Conservation (phyloP, 345 rosid species). For the Eucalyptus pauciflora region DNA sequence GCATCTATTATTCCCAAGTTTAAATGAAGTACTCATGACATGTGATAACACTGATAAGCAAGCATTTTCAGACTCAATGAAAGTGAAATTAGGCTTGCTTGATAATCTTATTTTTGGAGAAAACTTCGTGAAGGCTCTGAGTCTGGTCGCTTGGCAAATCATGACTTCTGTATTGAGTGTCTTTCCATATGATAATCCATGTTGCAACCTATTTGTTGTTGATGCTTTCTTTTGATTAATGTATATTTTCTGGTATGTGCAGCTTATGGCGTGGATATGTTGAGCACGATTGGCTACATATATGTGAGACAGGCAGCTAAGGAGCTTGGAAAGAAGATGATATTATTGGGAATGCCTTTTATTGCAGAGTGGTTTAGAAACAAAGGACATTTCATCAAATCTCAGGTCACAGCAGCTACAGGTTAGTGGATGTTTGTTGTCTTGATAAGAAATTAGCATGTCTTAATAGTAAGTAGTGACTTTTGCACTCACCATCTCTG, state of each 20-base stretch:
- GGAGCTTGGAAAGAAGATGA: slow-evolving; percentile 93
- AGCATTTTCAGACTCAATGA: background rate
- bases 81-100: background rate
- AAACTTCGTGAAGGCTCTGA: background rate
- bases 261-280: slow-evolving; percentile 94
- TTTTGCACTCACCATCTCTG: background rate
- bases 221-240: background rate
- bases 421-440: slow-evolving; percentile 33
- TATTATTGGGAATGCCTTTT: slow-evolving; percentile 79
- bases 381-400: slow-evolving; percentile 88
- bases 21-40: background rate
- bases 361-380: slow-evolving; percentile 98
- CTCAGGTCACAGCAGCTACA: slow-evolving; percentile 98
- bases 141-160: background rate
- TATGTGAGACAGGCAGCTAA: slow-evolving; percentile 91
- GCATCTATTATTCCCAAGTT: background rate
- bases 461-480: background rate
- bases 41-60: background rate
- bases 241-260: slow-evolving; percentile 6
- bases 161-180: background rate
- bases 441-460: background rate
- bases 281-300: slow-evolving; percentile 90
- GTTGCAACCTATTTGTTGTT: background rate
- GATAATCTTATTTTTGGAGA: background rate
- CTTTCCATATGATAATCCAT: background rate